Evolutionary conservation across 1,284 basidiomycete species (phyloP).

Genomic region (Cerrena zonata): DNA sequence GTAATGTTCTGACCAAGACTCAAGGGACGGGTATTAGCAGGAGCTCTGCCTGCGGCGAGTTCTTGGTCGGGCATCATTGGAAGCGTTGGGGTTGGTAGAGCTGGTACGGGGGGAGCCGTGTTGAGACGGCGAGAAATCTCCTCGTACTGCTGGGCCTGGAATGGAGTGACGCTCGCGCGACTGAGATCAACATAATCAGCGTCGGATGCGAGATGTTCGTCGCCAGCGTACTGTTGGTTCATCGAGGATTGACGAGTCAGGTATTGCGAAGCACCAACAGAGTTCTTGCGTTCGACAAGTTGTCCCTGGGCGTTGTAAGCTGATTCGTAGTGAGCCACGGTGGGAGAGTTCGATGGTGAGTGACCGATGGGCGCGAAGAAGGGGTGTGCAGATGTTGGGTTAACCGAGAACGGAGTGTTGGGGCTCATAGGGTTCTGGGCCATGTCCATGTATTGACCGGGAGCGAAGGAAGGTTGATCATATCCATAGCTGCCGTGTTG

Average conservation of each 20-base stretch:
- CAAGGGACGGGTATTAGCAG: conserved; percentile 4
- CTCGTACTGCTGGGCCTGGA: conserved; percentile 67
- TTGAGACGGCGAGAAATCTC: conserved; percentile 58
- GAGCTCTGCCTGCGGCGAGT: conserved; percentile 2
- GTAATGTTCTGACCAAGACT: conserved; percentile 3
- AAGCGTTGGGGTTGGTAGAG: conserved; percentile 1
- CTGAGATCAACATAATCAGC: conserved; percentile 55
- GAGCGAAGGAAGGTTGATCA: conserved; percentile 17
- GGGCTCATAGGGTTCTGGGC: conserved; percentile 16
- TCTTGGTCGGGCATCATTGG: background rate
- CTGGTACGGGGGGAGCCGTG: conserved; percentile 35
- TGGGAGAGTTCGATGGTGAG: conserved; percentile 28
- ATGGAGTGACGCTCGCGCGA: conserved; percentile 65
- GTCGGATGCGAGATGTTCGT: conserved; percentile 12
- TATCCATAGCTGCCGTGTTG: conserved; percentile 22
- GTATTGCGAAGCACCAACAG: conserved; percentile 9
- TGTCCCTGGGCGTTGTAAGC: conserved; percentile 20
- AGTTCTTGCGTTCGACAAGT: conserved; percentile 15
- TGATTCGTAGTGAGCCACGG: conserved; percentile 23
- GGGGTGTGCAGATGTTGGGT: conserved; percentile 26
- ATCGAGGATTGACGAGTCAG: conserved; percentile 22
- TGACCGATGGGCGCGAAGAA: conserved; percentile 32
- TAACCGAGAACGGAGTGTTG: conserved; percentile 14
- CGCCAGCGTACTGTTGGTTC: background rate
- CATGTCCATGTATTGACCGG: conserved; percentile 20